A percentile compares a stretch with the other conserved stretches of the same genome.
These are phyloP conservation scores for Poteriospumella lacustris DNA, from an alignment of 108 stramenopile genomes.

Conservation along the genomic window DNA sequence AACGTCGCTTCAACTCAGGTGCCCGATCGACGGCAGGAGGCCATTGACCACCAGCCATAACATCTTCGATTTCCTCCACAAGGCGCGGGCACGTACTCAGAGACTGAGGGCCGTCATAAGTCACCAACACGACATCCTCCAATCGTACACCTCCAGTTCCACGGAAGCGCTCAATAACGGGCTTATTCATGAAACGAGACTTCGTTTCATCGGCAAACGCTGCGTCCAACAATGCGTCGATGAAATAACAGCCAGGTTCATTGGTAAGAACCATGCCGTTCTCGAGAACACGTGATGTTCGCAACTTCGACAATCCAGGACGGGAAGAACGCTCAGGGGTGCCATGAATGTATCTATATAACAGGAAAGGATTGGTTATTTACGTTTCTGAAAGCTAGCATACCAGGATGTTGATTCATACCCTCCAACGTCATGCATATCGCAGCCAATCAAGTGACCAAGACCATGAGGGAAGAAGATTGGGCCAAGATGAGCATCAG, in stretches of 20 bases:
- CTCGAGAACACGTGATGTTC: conserved; percentile 71
- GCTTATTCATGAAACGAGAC: conserved; percentile 57
- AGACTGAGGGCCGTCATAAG: conserved; percentile 72
- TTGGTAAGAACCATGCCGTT: conserved; percentile 82
- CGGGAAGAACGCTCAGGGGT: conserved; percentile 25
- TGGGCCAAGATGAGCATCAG: conserved; percentile 67
- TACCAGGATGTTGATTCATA: too few species aligned
- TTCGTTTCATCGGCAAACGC: conserved; percentile 64
- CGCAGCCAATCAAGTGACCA: conserved; percentile 95
- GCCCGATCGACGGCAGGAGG: conserved; percentile 22
- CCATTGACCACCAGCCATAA: conserved; percentile 68
- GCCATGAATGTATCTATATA: conserved; percentile 17
- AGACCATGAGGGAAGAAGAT: conserved; percentile 99
- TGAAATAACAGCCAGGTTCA: conserved; percentile 97
- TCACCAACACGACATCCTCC: conserved; percentile 86
- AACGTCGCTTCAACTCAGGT: conserved; percentile 3
- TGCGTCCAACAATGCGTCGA: conserved; percentile 75
- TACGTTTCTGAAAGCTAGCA: too few species aligned
- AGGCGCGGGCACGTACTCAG: conserved; percentile 81
- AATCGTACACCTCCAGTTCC: conserved; percentile 91
- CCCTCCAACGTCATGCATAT: conserved; percentile 89
- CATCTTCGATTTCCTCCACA: conserved; percentile 81
- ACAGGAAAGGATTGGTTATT: background rate
- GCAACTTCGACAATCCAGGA: conserved; percentile 72
- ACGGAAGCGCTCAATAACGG: conserved; percentile 65